Conservation (phyloP, 331 rosid genomes). For the Erythrophleum ivorense region DNA sequence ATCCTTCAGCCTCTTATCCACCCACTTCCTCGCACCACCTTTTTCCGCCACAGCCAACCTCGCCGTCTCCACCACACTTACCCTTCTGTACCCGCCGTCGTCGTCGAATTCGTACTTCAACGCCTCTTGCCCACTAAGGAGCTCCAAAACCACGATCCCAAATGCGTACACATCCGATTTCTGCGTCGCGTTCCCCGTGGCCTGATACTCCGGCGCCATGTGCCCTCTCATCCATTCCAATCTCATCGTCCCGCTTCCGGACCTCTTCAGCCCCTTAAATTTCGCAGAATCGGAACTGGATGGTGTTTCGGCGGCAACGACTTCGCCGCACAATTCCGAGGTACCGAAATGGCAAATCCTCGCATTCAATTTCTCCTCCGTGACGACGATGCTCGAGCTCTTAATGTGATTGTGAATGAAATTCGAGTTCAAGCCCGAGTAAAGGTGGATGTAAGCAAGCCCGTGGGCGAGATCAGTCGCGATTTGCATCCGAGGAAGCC, state of each 20-base stretch:
- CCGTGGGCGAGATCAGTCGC: conserved; percentile 94
- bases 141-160: conserved; percentile 85
- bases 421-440: conserved; percentile 58
- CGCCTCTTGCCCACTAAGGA: conserved; percentile 77
- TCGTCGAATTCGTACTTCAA: conserved; percentile 55
- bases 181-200: conserved; percentile 65
- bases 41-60: conserved; percentile 48
- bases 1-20: conserved; percentile 76
- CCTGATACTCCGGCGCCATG: conserved; percentile 86
- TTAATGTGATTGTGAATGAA: conserved; percentile 85
- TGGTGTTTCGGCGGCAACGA: background rate
- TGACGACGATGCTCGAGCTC: conserved; percentile 68
- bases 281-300: conserved; percentile 9
- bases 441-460: conserved; percentile 84
- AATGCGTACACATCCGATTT: conserved; percentile 84
- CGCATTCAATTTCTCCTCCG: conserved; percentile 49
- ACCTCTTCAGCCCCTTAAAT: conserved; percentile 31
- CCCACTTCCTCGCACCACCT: conserved; percentile 70
- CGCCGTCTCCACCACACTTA: conserved; percentile 80
- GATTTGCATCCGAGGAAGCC: conserved; percentile 79
- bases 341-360: conserved; percentile 90
- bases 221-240: conserved; percentile 85
- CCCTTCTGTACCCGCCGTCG: conserved; percentile 55
- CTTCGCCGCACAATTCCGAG: conserved; percentile 80
- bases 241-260: conserved; percentile 54